Evolutionary conservation across 1,139 yeast genomes (phyloP), one percentile per base, ranked within the genome.

Genomic region (Candida neerlandica): DNA sequence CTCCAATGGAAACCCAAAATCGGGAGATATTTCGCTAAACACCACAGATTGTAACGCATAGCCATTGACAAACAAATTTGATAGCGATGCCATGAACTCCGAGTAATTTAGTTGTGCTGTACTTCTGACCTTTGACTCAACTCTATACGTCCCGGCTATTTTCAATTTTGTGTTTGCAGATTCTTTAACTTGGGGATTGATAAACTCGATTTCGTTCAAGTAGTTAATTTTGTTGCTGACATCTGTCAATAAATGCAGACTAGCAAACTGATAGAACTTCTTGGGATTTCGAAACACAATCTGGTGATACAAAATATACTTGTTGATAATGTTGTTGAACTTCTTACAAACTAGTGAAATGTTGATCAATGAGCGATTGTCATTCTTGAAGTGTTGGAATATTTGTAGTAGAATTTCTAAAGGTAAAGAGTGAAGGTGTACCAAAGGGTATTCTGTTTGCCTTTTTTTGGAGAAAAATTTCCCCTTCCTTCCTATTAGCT

Each of bases 21-120:
- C 75, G 1, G 84, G 84, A 4, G 83, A 75, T 1, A 82, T 73
- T 48, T 81, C 78, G 16, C 67, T 65, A 15, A 82, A 55, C 5
- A 52, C 52, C 1, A 73, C 40, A 3, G 51, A 51, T 47, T 66
- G 63, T 27, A 75, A 54, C 11, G 73, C 76, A 52, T 58, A 71
- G 10, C 73, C 66, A 47, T 72, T 71, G 23, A 56, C 56, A 10
- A 73, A 55, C 7, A 75, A 55, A 14, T 55, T 55, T 2, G 54
- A 51, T 15, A 75, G 56, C 5, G 64, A 55, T 16, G 51, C 48
- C 4, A 66, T 57, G 51, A 64, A 75, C 5, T 60, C 68, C n/a
- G 62, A 57, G 53, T 69, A 72, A 14, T 49, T 56, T n/a, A 57
- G 48, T 12, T 55, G 53, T 21, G 58, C 61, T 4, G 55, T 55